Base-by-base conservation (phyloP, 257 asterid genomes). In the Fraxinus quadrangulata region DNA sequence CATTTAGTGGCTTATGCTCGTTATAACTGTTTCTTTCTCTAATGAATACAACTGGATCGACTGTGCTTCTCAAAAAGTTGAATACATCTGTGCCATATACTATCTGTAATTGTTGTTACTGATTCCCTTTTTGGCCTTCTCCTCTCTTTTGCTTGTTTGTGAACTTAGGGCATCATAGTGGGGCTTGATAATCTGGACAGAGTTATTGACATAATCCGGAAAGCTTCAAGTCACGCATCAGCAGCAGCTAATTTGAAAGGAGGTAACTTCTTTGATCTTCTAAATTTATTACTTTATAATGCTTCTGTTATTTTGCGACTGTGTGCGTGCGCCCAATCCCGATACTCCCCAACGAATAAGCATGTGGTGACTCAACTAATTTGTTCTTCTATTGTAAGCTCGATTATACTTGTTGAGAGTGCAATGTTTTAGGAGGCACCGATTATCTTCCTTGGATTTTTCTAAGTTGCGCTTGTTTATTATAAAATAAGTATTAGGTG, bases 121-220 rank as follows among this genome's bases (percentile, higher is more conserved):
- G 78, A 74, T 76, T 72, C 72, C 40, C 33, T n/a, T 40, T 69
- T 70, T 16, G 19, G 71, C 3, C 47, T 72, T 74, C 75, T 36
- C 65, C 72, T 49, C 79, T 72, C 42, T 37, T 73, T 77, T 74
- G 70, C 75, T 56, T 70, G 23, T 73, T 47, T 87, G 85, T 81
- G 83, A 83, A 73, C 54, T 37, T 75, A 95, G 99, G 99, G 99
- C 73, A 86, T 96, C 70, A 77, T 92, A 70, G 74, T 82, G 83
- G 99, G 98, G 82, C 98, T 96, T 83, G 96, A 88, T 81, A 91
- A 93, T 76, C 85, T 93, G 88, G 98, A 93, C 81, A 86, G 84
- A 77, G 92, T 93, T 73, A 93, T 96, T 34, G 86, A 85, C 73
- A 70, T 87, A 65, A 87, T 96, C 84, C 86, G 93, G 82, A 86